Percentiles rank a stretch among this genome's conserved stretches.
These are phyloP conservation scores for Smittium culicis DNA, from an alignment of 371 early-diverging fungal species.

Conservation along the genomic window DNA sequence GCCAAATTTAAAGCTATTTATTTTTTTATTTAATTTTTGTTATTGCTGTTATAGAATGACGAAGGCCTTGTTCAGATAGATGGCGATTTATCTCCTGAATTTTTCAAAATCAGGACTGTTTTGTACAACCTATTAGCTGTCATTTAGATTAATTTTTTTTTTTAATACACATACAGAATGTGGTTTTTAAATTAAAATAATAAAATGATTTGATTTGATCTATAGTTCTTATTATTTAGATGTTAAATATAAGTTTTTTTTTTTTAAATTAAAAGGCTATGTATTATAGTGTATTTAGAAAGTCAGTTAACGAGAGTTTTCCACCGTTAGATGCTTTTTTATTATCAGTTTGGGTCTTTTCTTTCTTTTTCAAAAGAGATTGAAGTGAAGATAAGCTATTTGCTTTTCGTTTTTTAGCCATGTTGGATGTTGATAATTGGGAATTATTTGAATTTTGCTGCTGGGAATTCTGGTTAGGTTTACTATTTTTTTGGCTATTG, in stretches of 20 bases:
- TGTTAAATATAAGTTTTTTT: not conserved
- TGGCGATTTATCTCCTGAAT: not conserved
- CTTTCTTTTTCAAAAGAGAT: not conserved
- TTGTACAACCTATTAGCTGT: conserved; percentile 1
- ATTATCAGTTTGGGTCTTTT: not conserved
- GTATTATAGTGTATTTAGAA: conserved; percentile 4
- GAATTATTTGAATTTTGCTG: not conserved
- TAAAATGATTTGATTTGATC: too few species aligned
- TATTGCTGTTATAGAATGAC: not conserved
- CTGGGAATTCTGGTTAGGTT: not conserved
- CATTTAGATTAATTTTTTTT: not conserved
- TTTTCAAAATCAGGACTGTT: not conserved
- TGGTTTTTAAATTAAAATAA: too few species aligned
- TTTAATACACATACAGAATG: not conserved
- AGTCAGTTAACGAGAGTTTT: not conserved
- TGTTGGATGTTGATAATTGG: not conserved
- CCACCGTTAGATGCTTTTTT: not conserved
- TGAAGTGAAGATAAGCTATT: not conserved
- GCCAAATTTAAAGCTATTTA: too few species aligned
- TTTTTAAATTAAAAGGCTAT: not conserved
- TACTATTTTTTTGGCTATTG: not conserved
- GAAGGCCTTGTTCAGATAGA: not conserved
- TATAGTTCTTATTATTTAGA: not conserved
- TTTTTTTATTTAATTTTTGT: not conserved
- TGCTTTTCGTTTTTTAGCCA: not conserved